Percentiles rank a stretch among this genome's conserved stretches.
phyloP scores from a whole-genome alignment of 768 basidiomycete genomes.

The Naganishia vishniacii region DNA sequence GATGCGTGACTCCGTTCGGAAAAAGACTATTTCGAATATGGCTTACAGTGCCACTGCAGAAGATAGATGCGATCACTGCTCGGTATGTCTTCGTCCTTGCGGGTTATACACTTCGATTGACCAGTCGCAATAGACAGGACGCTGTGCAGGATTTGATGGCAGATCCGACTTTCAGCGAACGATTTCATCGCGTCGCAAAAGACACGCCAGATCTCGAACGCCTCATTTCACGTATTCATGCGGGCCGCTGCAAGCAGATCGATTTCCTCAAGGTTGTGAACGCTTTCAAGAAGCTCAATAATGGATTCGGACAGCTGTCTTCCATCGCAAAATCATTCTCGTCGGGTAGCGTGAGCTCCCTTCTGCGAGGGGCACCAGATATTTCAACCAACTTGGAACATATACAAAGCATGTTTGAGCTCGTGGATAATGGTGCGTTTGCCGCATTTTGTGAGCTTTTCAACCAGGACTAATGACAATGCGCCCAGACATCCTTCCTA shows the following conservation, averaged over 20 bases:
- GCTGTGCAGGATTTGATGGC: slow-evolving; percentile 86
- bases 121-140: slow-evolving; percentile 62
- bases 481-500: slow-evolving; percentile 66
- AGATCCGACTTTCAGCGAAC: slow-evolving; percentile 67
- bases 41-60: slow-evolving; percentile 85
- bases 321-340: slow-evolving; percentile 67
- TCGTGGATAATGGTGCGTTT: slow-evolving; percentile 38
- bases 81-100: slow-evolving; percentile 55
- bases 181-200: slow-evolving; percentile 71
- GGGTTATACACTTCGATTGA: neutral
- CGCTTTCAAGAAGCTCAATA: slow-evolving; percentile 70
- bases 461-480: slow-evolving; percentile 24
- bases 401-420: slow-evolving; percentile 65
- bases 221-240: slow-evolving; percentile 89
- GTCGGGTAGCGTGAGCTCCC: slow-evolving; percentile 66
- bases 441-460: neutral
- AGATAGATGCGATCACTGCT: slow-evolving; percentile 77
- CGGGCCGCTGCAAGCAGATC: slow-evolving; percentile 76
- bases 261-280: slow-evolving; percentile 83
- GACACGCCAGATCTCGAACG: slow-evolving; percentile 87
- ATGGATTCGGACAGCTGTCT: slow-evolving; percentile 61
- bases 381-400: slow-evolving; percentile 65
- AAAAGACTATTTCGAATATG: slow-evolving; percentile 95
- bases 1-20: slow-evolving; percentile 88
- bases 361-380: slow-evolving; percentile 77